Evolutionary conservation across 305 asterid species (phyloP), one percentile per base, ranked within the genome.

Genomic region (Solanum hybrid): DNA sequence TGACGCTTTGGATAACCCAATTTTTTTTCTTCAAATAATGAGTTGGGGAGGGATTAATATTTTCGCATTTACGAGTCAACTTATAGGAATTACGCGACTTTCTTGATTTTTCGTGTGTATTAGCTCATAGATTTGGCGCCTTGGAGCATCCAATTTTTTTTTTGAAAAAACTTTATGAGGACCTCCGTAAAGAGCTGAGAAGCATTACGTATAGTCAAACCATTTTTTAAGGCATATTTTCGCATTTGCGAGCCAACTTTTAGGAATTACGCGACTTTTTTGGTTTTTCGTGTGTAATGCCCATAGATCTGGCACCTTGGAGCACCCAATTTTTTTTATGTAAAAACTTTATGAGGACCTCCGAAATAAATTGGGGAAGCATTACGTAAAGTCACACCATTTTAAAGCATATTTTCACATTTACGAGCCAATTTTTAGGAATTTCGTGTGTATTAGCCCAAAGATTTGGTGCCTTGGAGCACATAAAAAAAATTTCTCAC

Each of bases 101-200:
- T 51, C 64, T 51, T 51, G n/a, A 0, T 51, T 51, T 51, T 51
- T 51, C 3, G 3, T 51, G 64, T 51, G 64, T 51, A 51, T 51
- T 51, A 51, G 64, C 64, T 9, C n/a, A 51, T 51, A 51, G n/a
- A 51, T 51, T 51, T 51, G 64, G 1, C 64, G 64, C n/a, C 8
- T 51, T 51, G 9, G n/a, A 51, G n/a, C 64, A 51, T 51, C 9
- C 9, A 15, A 15, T 0, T 0, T 0, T 1, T 51, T 51, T 51
- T 5, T 0, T 51, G 22, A 51, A 51, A 45, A 51, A 51, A 51
- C 64, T 51, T 15, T 51, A 15, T 51, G 9, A 51, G 1, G n/a
- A 51, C 9, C n/a, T 15, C n/a, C n/a, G 9, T 51, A 51, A 51
- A 51, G 64, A 51, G 9, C 4, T 51, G 2, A 5, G 64, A 51